Percentiles rank a stretch among this genome's conserved stretches.
These are phyloP conservation scores for Raffaelea deltoideospora DNA, from an alignment of 2,329 filamentous ascomycete genomes.

Conservation along the genomic window DNA sequence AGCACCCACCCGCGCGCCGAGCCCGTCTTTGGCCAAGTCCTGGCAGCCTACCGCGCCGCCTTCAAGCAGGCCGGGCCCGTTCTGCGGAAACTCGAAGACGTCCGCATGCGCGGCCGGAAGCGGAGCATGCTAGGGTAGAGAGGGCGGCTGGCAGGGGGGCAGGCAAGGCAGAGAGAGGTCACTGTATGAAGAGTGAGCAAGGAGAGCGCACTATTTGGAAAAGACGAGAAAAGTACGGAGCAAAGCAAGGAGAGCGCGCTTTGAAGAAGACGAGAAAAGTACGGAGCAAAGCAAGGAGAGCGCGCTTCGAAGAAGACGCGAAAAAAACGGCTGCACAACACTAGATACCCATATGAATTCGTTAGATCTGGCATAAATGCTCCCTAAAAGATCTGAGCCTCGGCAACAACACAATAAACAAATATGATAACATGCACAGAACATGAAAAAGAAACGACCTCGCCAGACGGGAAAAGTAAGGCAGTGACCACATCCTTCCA, in stretches of 20 bases:
- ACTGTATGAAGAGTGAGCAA: conserved; percentile 1
- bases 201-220: no score
- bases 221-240: neutral
- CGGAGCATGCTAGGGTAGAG: conserved; percentile 80
- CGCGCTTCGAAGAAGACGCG: conserved; percentile 1
- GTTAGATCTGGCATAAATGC: no score
- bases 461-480: no score
- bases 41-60: conserved; percentile 57
- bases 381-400: no score
- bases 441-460: conserved; percentile 1
- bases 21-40: conserved; percentile 54
- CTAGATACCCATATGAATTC: no score
- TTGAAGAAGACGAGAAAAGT: neutral
- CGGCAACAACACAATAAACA: no score
- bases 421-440: no score
- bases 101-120: conserved; percentile 86
- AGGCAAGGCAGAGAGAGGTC: neutral
- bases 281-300: neutral
- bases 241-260: no score
- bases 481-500: no score
- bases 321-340: no score
- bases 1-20: conserved; percentile 87
- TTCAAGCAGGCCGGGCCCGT: conserved; percentile 64
- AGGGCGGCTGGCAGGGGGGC: no score
- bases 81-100: conserved; percentile 74